Evolutionary conservation across 306 rosid genomes (phyloP).

Genomic region (Vigna angularis): DNA sequence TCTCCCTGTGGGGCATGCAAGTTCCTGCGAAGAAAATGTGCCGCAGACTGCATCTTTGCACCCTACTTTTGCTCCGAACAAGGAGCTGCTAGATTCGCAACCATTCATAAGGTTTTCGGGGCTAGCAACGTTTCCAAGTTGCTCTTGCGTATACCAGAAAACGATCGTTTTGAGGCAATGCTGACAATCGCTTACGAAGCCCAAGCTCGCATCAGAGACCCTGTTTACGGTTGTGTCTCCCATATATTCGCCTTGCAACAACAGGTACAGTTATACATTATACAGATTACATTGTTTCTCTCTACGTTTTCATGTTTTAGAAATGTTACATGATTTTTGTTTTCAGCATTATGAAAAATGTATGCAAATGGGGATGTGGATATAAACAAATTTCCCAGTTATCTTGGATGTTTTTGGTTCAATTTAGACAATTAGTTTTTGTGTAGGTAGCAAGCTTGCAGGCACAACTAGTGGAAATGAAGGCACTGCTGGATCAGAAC

Average conservation of each 20-base stretch:
- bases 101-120: slow-evolving; percentile 94
- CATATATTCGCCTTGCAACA: slow-evolving; percentile 95
- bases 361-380: no score
- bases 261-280: slow-evolving; percentile 58
- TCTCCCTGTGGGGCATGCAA: slow-evolving; percentile 99
- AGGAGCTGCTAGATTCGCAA: slow-evolving; percentile 86
- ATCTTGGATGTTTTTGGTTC: not conserved
- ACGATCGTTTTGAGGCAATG: slow-evolving; percentile 88
- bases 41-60: slow-evolving; percentile 85
- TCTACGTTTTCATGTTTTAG: no score
- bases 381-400: slow-evolving; percentile 1
- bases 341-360: no score
- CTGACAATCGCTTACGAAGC: slow-evolving; percentile 94
- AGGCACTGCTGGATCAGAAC: slow-evolving; percentile 77
- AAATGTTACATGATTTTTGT: no score
- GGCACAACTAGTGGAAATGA: slow-evolving; percentile 82
- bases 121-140: slow-evolving; percentile 93
- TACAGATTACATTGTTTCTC: no score
- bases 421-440: not conserved
- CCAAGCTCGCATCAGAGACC: slow-evolving; percentile 89
- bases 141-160: slow-evolving; percentile 74
- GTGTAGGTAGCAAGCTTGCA: slow-evolving; percentile 85
- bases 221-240: slow-evolving; percentile 96
- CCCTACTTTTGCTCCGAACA: slow-evolving; percentile 89
- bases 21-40: slow-evolving; percentile 88